Evolutionary conservation across 164 flowering plant species (phyloP).

Genomic region (Cinnamomum chago): DNA sequence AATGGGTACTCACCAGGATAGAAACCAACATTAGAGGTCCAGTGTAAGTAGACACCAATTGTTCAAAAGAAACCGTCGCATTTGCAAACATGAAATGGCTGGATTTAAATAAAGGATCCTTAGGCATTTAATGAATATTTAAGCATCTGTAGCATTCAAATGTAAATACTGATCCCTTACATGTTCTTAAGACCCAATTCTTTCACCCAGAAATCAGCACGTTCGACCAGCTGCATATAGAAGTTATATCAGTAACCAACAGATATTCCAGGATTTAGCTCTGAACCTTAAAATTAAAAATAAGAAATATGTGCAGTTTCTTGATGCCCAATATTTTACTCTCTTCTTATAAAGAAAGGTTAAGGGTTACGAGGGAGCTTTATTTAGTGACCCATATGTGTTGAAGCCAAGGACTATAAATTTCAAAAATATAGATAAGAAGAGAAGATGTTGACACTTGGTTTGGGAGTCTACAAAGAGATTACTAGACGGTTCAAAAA

Average conservation of each 20-base stretch:
- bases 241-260: not conserved
- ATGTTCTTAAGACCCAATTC: constrained; percentile 64
- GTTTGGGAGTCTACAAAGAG: no score
- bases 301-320: no score
- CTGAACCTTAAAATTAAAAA: no score
- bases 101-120: constrained; percentile 17
- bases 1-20: constrained; percentile 57
- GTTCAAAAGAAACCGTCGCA: constrained; percentile 72
- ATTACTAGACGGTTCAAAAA: no score
- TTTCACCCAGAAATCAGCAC: constrained; percentile 75
- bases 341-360: no score
- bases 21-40: constrained; percentile 76
- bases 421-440: not conserved
- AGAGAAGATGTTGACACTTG: no score
- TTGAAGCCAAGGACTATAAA: not conserved
- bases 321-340: no score
- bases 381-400: not conserved
- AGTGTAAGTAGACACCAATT: constrained; percentile 71
- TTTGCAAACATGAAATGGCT: constrained; percentile 88
- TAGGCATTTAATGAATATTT: not conserved
- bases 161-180: constrained; percentile 24
- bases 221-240: constrained; percentile 62
- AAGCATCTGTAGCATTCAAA: not conserved
- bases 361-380: not conserved
- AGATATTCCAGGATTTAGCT: not conserved